Evolutionary conservation across 129 eudicot genomes (phyloP), one percentile per base, ranked within the genome.

Genomic region (Kitagawia praeruptora): DNA sequence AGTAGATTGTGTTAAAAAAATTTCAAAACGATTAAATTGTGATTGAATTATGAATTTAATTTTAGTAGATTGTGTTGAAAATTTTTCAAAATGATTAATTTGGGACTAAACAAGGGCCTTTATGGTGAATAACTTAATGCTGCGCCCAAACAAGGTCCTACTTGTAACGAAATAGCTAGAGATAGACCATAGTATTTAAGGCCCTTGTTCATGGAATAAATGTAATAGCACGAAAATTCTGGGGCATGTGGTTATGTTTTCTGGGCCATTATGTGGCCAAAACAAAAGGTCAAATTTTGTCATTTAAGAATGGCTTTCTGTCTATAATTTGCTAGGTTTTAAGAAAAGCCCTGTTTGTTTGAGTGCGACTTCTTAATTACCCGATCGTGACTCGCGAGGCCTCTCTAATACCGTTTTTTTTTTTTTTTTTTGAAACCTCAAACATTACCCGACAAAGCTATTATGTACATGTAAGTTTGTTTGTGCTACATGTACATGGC

Each of bases 281-380:
- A 61, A n/a, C 37, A 61, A 61, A 25, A 9, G 34, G 34, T 25
- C 69, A n/a, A 25, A n/a, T 61, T 61, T 61, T 61, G 28, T 10
- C 67, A n/a, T 58, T 58, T 58, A 15, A 58, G 69, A 61, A n/a
- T 61, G 69, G 69, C 15, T 61, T 61, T 61, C 25, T 61, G 69
- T 25, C 34, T 9, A 61, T n/a, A n/a, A 61, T 28, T 61, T 61
- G 69, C 69, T 61, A 61, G 69, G 37, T 34, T 61, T 61, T 25
- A 61, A 61, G 34, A 61, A 61, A 61, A 61, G 0, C 69, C 34
- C 69, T 61, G 69, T 61, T 61, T 61, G 6, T 15, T 61, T 61
- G 69, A 61, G 15, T n/a, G 16, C 14, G 69, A 61, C 69, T n/a
- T 61, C 34, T 8, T 34, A 61, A 25, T 61, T 61, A 10, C 69